Evolutionary conservation across 768 basidiomycete genomes (phyloP).

Genomic region (Lactarius psammicola): DNA sequence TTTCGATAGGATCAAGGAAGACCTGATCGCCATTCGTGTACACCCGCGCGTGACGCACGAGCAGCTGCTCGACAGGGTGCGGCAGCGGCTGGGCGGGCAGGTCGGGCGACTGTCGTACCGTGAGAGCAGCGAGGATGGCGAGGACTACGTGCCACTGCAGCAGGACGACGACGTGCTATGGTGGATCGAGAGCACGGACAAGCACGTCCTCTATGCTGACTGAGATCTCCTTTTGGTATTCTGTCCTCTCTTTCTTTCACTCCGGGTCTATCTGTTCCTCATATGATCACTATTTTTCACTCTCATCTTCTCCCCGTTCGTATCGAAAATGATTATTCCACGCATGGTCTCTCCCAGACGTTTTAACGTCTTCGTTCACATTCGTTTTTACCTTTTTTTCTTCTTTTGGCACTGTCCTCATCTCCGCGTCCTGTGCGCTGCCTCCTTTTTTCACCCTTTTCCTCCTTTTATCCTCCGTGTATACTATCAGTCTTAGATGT

Average conservation of each 20-base stretch:
- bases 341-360: not conserved
- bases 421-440: slow-evolving; percentile 15
- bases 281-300: slow-evolving; percentile 6
- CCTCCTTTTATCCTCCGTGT: not conserved
- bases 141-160: slow-evolving; percentile 60
- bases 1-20: slow-evolving; percentile 89
- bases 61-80: slow-evolving; percentile 91
- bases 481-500: slow-evolving; percentile 12
- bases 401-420: slow-evolving; percentile 1
- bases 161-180: slow-evolving; percentile 60
- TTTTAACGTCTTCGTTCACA: slow-evolving; percentile 1
- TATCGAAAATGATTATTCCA: slow-evolving; percentile 13
- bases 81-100: slow-evolving; percentile 76
- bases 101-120: slow-evolving; percentile 71
- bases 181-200: slow-evolving; percentile 80
- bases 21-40: slow-evolving; percentile 94
- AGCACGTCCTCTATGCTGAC: slow-evolving; percentile 80
- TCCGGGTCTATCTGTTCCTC: slow-evolving; percentile 14
- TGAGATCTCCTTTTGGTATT: slow-evolving; percentile 34
- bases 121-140: slow-evolving; percentile 63
- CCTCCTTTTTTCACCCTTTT: not conserved
- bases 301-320: not conserved
- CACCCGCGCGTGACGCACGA: slow-evolving; percentile 84
- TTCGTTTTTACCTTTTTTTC: not conserved
- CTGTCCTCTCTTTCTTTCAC: not conserved